A percentile compares a stretch with the other conserved stretches of the same genome.
phyloP scores from a whole-genome alignment of 805 yeast species.

The Sporopachydermia quercuum region DNA sequence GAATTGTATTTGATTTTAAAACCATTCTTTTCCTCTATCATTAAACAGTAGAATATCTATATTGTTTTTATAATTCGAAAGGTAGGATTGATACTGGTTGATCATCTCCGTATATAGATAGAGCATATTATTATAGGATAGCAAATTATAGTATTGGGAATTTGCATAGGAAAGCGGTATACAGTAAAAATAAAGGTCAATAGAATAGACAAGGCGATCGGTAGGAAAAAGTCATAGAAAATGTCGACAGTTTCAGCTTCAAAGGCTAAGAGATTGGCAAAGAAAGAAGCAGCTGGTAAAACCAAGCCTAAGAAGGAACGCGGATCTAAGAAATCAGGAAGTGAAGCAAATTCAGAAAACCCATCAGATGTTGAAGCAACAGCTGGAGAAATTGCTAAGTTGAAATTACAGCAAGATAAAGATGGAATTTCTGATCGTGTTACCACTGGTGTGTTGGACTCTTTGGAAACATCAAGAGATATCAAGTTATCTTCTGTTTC shows the following conservation, averaged over 20 bases:
- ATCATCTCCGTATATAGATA: too few species aligned
- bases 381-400: conserved; percentile 64
- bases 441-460: conserved; percentile 90
- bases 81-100: too few species aligned
- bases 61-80: too few species aligned
- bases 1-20: too few species aligned
- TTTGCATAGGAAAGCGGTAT: too few species aligned
- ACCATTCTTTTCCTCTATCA: too few species aligned
- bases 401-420: conserved; percentile 87
- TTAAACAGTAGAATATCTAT: too few species aligned
- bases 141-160: too few species aligned
- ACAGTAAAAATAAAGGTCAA: too few species aligned
- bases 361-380: conserved; percentile 32
- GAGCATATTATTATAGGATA: too few species aligned
- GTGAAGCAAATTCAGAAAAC: conserved; percentile 10
- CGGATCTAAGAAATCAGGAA: conserved; percentile 36
- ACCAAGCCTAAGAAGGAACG: conserved; percentile 41
- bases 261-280: conserved; percentile 96
- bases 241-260: conserved; percentile 52
- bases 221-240: too few species aligned
- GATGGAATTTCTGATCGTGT: conserved; percentile 95
- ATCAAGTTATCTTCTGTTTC: conserved; percentile 82
- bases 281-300: conserved; percentile 79
- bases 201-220: too few species aligned
- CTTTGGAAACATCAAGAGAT: conserved; percentile 85